phyloP scores from a whole-genome alignment of 2,329 filamentous ascomycete species.

The Clonostachys rhizophaga region DNA sequence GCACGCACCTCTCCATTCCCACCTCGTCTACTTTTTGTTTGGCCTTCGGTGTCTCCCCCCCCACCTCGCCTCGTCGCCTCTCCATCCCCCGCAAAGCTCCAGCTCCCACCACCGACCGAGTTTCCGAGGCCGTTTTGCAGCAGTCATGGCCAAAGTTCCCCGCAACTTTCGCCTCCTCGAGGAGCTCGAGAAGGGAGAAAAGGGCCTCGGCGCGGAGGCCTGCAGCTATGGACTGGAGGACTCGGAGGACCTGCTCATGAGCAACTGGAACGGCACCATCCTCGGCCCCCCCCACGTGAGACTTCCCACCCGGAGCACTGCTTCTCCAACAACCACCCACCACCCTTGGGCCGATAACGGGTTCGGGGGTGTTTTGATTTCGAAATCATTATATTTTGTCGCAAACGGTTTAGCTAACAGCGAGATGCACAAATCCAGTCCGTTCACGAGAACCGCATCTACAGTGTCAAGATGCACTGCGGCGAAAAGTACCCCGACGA shows the following conservation, averaged over 20 bases:
- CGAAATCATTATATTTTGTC: neutral
- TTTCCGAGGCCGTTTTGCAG: too few relatives aligned
- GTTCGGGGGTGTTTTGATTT: neutral
- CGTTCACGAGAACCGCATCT: constrained; percentile 97
- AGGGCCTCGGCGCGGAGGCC: constrained; percentile 91
- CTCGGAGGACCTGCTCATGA: constrained; percentile 92
- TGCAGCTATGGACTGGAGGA: constrained; percentile 96
- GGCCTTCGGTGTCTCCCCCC: too few relatives aligned
- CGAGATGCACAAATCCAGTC: constrained; percentile 47
- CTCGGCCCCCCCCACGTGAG: constrained; percentile 91
- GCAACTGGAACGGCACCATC: constrained; percentile 98
- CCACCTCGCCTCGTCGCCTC: too few relatives aligned
- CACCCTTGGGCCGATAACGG: neutral
- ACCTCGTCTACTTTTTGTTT: too few relatives aligned
- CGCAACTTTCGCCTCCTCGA: constrained; percentile 95
- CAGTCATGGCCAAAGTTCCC: constrained; percentile 58
- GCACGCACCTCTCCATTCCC: too few relatives aligned
- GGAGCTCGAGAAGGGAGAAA: constrained; percentile 98
- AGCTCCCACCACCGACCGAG: too few relatives aligned
- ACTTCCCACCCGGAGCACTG: constrained; percentile 7
- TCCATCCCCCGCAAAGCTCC: too few relatives aligned
- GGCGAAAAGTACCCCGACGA: constrained; percentile 82
- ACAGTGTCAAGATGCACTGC: constrained; percentile 96
- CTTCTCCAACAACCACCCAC: neutral
- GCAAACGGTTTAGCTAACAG: too few relatives aligned